Evolutionary conservation across 164 flowering plant species (phyloP).

Genomic region (Pachysandra terminalis): DNA sequence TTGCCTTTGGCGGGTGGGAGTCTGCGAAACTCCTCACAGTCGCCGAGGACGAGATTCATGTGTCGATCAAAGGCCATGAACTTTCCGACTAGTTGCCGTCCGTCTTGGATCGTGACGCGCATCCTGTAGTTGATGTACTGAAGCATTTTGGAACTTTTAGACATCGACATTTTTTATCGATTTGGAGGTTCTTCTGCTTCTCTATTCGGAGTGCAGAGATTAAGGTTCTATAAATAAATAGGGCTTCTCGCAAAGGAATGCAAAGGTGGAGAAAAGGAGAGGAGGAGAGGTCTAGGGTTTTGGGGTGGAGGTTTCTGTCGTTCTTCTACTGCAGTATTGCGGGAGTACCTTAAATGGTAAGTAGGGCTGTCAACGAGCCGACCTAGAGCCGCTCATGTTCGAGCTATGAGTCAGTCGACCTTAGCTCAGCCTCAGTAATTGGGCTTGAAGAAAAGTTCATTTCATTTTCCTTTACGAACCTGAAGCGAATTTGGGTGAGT

Average conservation of each 20-base stretch:
- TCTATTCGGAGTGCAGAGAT: neutral
- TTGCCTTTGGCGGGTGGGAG: constrained; percentile 83
- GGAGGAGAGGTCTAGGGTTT: neutral
- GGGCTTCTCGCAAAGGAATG: too few relatives aligned
- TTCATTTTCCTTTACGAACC: too few relatives aligned
- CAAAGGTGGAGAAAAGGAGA: neutral
- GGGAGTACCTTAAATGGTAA: too few relatives aligned
- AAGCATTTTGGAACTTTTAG: constrained; percentile 97
- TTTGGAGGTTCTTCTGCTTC: neutral
- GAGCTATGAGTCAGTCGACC: too few relatives aligned
- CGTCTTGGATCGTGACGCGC: constrained; percentile 97
- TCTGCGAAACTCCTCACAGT: constrained; percentile 94
- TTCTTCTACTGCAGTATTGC: too few relatives aligned
- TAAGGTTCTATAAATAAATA: neutral
- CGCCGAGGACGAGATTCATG: constrained; percentile 97
- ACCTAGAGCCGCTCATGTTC: too few relatives aligned
- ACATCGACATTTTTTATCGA: constrained; percentile 79
- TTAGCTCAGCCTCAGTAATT: too few relatives aligned
- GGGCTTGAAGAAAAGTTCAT: too few relatives aligned
- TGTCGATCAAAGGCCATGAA: constrained; percentile 99
- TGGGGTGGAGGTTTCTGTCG: neutral
- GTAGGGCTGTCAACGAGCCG: too few relatives aligned
- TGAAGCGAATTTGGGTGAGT: too few relatives aligned
- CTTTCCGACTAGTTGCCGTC: constrained; percentile 92
- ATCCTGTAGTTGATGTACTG: constrained; percentile 94